Percentiles rank a stretch among this genome's conserved stretches.
phyloP scores from a whole-genome alignment of 2,329 filamentous ascomycete genomes.

The Ophiostoma fasciatum region DNA sequence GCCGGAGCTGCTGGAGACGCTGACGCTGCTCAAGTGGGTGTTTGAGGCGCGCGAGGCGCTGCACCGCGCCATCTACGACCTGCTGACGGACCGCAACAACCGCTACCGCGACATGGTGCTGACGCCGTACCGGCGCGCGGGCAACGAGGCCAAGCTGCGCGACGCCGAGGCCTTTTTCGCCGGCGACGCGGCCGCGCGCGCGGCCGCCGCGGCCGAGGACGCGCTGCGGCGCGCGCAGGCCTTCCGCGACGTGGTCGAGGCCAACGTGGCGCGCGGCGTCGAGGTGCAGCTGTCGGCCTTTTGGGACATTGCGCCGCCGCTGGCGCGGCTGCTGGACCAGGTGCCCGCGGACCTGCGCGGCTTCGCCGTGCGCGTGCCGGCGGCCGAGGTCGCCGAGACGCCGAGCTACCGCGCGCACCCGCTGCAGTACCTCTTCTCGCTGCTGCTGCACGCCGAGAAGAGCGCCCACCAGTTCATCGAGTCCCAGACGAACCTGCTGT shows the following conservation, averaged over 20 bases:
- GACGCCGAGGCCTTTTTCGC: constrained; percentile 72
- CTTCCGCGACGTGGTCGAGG: constrained; percentile 66
- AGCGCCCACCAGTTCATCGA: constrained; percentile 96
- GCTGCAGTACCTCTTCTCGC: constrained; percentile 75
- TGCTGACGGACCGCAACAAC: constrained; percentile 72
- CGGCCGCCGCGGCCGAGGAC: constrained; percentile 55
- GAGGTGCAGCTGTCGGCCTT: constrained; percentile 87
- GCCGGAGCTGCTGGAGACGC: constrained; percentile 83
- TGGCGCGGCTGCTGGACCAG: constrained; percentile 64
- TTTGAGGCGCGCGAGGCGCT: constrained; percentile 86
- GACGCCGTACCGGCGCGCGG: constrained; percentile 60
- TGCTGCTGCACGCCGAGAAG: constrained; percentile 78
- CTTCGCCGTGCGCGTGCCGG: constrained; percentile 65
- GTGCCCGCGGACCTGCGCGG: constrained; percentile 44
- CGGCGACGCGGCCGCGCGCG: constrained; percentile 60
- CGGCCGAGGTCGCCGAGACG: constrained; percentile 71
- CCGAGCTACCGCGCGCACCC: constrained; percentile 68
- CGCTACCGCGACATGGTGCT: constrained; percentile 76
- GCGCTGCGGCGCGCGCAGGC: constrained; percentile 58
- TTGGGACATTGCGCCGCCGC: constrained; percentile 88
- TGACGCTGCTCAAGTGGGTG: constrained; percentile 91
- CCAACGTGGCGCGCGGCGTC: constrained; percentile 74
- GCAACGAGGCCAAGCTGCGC: constrained; percentile 63
- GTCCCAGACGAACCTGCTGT: constrained; percentile 79
- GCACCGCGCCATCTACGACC: constrained; percentile 70